phyloP scores from a whole-genome alignment of 106 monocot species.

The Dactylorhiza incarnata region DNA sequence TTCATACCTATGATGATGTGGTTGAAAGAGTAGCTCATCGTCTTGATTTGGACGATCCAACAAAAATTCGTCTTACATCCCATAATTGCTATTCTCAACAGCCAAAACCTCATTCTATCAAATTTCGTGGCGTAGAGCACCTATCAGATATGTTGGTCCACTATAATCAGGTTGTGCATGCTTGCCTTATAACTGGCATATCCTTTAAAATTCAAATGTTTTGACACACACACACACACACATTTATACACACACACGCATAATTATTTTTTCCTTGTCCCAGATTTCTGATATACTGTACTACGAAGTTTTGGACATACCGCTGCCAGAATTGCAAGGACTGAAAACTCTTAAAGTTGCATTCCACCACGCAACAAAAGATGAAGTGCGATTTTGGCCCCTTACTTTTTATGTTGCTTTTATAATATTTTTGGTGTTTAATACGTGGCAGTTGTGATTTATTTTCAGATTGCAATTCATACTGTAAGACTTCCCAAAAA shows the following conservation, averaged over 20 bases:
- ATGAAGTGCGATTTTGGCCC: constrained; percentile 46
- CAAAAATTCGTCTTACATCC: constrained; percentile 93
- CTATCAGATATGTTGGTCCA: constrained; percentile 91
- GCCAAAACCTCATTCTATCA: constrained; percentile 96
- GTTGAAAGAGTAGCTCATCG: constrained; percentile 80
- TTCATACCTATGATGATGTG: constrained; percentile 83
- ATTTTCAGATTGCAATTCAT: constrained; percentile 60
- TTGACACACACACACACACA: not conserved
- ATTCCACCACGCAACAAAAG: constrained; percentile 91
- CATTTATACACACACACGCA: too few species aligned
- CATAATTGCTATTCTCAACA: constrained; percentile 99
- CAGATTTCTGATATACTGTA: constrained; percentile 98
- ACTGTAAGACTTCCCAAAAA: constrained; percentile 74
- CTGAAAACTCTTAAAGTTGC: constrained; percentile 97
- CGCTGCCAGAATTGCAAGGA: constrained; percentile 86
- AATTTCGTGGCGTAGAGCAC: constrained; percentile 89
- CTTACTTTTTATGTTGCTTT: not conserved
- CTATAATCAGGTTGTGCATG: constrained; percentile 72
- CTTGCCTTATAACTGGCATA: not conserved
- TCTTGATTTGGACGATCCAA: constrained; percentile 85
- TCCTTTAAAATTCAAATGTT: not conserved
- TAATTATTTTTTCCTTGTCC: not conserved
- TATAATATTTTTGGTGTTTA: not conserved
- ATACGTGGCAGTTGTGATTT: not conserved
- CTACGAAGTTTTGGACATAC: constrained; percentile 95